These are phyloP conservation scores for Thielaviopsis populi DNA, from an alignment of 2,329 filamentous ascomycete genomes.

Conservation along the genomic window DNA sequence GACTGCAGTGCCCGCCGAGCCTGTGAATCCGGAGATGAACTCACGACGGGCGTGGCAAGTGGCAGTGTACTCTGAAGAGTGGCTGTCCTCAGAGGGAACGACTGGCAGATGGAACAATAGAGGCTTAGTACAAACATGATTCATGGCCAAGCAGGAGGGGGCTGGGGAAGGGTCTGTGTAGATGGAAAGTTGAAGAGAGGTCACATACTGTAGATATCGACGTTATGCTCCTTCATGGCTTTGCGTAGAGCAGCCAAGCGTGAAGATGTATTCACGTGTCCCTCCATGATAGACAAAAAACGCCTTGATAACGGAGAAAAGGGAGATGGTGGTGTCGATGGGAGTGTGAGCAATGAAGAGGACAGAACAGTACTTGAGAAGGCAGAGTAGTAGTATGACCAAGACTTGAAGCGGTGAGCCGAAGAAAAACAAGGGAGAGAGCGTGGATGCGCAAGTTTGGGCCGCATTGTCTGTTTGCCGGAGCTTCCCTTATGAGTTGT, in stretches of 20 bases:
- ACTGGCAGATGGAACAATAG: slow-evolving; percentile 38
- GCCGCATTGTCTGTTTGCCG: neutral
- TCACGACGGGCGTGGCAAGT: slow-evolving; percentile 83
- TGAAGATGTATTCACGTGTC: slow-evolving; percentile 40
- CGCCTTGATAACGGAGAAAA: neutral
- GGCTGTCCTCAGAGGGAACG: slow-evolving; percentile 90
- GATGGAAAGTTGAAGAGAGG: slow-evolving; percentile 20
- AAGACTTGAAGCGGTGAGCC: neutral
- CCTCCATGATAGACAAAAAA: slow-evolving; percentile 25
- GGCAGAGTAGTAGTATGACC: neutral
- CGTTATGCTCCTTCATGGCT: slow-evolving; percentile 72
- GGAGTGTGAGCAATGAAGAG: neutral
- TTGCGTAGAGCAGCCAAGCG: slow-evolving; percentile 63
- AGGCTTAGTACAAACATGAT: slow-evolving; percentile 18
- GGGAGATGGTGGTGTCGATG: neutral
- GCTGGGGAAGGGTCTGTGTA: neutral
- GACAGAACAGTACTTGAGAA: neutral
- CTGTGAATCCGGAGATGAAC: slow-evolving; percentile 87
- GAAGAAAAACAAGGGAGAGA: neutral
- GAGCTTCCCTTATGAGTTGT: neutral
- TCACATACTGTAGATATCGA: slow-evolving; percentile 75
- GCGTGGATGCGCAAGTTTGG: neutral
- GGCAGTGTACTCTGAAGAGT: slow-evolving; percentile 96
- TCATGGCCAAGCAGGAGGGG: neutral
- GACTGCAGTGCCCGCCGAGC: slow-evolving; percentile 85